Evolutionary conservation across 148 eudicot species (phyloP), one percentile per base, ranked within the genome.

Genomic region (Silene conica): DNA sequence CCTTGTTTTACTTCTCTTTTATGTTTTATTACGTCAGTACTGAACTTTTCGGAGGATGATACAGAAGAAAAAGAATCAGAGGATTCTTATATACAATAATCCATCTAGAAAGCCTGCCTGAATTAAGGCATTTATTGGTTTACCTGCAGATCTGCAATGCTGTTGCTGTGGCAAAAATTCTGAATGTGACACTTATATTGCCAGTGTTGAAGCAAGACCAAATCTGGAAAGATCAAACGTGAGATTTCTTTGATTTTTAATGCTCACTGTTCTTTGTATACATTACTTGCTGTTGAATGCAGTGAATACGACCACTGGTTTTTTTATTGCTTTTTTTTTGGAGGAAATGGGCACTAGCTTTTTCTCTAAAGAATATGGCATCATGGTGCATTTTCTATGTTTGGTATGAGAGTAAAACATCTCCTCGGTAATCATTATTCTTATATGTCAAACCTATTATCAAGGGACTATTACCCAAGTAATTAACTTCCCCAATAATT

Each of bases 201-300:
- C 99, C 99, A 50, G 97, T 95, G 84, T 77, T 95, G 85, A 95
- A 95, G 89, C 99, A 95, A 80, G 99, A 95, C 68, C 99, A 95
- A 79, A 95, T 95, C 77, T 95, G 99, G 99, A 95, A 95, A 84
- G 99, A 95, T 76, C 99, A 95, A 85, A 95, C 99, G 99, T 95
- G 83, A 85, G 97, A 83, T 52, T 22, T 18, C 70, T 64, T 57
- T 46, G 71, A 68, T 22, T 26, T 59, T 20, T 46, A 19, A 41
- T n/a, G 11, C 6, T 66, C 46, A 64, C 20, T 15, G 10, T 28
- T 64, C 8, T 34, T 31, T 34, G 16, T 4, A 38, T 38, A 38
- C 43, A 7, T 38, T 38, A 38, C 43, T 38, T 38, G 43, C 43
- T 38, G 43, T 38, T 38, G 43, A 7, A 20, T 58, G 62, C 23